Percentiles rank a stretch among this genome's conserved stretches.
phyloP scores from a whole-genome alignment of 345 rosid genomes.

The Eucalyptus tenuipes region DNA sequence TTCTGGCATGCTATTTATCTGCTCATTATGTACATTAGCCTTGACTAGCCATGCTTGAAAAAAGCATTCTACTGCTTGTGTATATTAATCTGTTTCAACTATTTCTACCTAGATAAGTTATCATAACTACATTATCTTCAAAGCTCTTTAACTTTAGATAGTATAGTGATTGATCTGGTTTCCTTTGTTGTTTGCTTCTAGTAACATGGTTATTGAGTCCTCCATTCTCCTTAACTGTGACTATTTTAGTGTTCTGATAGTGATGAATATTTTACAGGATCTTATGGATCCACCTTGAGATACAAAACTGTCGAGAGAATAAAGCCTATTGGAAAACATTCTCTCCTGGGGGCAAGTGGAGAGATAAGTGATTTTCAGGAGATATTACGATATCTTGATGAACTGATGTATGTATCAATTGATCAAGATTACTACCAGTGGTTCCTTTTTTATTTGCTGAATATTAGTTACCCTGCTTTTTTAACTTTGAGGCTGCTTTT shows the following conservation, averaged over 20 bases:
- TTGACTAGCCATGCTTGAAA: neutral
- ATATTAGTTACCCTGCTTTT: neutral
- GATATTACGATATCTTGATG: conserved; percentile 77
- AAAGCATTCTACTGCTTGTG: neutral
- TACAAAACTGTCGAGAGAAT: conserved; percentile 88
- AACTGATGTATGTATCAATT: conserved; percentile 49
- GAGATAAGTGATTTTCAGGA: conserved; percentile 98
- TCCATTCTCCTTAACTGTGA: neutral
- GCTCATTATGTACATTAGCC: neutral
- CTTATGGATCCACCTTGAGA: conserved; percentile 91
- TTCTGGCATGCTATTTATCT: neutral
- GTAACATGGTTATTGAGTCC: neutral
- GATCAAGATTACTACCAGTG: neutral
- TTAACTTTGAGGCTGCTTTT: neutral
- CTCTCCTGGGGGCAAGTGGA: conserved; percentile 95
- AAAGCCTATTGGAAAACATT: conserved; percentile 84
- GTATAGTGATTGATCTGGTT: neutral
- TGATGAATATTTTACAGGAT: conserved; percentile 29
- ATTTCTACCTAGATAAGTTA: neutral
- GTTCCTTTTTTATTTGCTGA: neutral
- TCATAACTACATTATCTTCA: neutral
- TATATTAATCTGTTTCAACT: neutral
- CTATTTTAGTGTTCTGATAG: neutral
- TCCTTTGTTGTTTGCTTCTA: neutral
- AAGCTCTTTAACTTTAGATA: neutral